Evolutionary conservation across 2,329 filamentous ascomycete genomes (phyloP).

Genomic region (Cytospora paraplurivora): DNA sequence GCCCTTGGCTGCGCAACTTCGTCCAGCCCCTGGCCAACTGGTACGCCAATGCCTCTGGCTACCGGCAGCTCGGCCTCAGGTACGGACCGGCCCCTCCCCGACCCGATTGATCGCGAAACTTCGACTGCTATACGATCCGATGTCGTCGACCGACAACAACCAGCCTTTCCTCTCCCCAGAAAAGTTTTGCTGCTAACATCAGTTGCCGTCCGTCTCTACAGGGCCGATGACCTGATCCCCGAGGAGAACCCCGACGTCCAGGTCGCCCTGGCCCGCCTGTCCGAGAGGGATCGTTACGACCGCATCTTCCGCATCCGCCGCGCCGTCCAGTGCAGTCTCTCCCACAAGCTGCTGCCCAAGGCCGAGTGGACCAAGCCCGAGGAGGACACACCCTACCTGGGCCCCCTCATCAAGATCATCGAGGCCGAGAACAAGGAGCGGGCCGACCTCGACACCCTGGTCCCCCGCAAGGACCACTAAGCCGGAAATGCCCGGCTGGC

Average conservation of each 20-base stretch:
- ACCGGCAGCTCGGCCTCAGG: conserved; percentile 90
- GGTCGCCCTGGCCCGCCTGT: conserved; percentile 85
- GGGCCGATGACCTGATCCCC: conserved; percentile 90
- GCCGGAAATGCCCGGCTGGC: neutral
- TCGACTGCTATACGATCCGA: neutral
- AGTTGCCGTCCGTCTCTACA: conserved; percentile 42
- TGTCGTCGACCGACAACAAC: neutral
- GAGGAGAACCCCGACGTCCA: conserved; percentile 90
- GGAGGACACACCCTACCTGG: conserved; percentile 59
- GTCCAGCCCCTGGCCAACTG: conserved; percentile 82
- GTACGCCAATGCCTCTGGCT: conserved; percentile 88
- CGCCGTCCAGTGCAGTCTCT: conserved; percentile 76
- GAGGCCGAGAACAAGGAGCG: conserved; percentile 52
- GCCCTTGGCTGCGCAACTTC: conserved; percentile 81
- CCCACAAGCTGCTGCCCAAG: conserved; percentile 66
- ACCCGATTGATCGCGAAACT: conserved; percentile 9
- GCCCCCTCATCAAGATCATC: conserved; percentile 55
- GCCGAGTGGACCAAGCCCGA: conserved; percentile 61
- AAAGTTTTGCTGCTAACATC: neutral
- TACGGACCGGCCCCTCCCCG: conserved; percentile 45
- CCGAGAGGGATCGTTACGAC: conserved; percentile 90
- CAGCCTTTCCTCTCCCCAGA: neutral
- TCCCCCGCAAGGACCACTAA: conserved; percentile 53
- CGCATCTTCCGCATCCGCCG: conserved; percentile 96
- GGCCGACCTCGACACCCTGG: conserved; percentile 53